Base-by-base conservation (phyloP, 768 basidiomycete genomes). In the Kwoniella dejecticola region DNA sequence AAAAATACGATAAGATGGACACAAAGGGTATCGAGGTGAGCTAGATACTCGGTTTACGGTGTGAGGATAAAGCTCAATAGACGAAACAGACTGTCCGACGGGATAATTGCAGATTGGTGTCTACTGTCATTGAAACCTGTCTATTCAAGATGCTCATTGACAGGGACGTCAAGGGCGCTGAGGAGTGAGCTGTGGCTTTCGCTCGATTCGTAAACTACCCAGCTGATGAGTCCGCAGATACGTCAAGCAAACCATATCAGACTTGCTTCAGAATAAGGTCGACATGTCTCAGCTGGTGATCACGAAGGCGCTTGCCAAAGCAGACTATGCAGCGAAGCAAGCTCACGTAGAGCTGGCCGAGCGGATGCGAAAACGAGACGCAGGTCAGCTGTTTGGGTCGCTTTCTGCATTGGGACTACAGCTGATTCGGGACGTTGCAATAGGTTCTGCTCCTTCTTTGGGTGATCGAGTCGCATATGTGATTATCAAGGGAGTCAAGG, bases 271-370 rank as follows among this genome's bases (percentile, higher is more conserved):
- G 76, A 98, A 98, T 80, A 95, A 89, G 80, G 83, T 99, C 48
- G 96, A 99, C 77, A 95, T 99, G 91, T 98, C 95, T 7, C 96
- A 98, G 75, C 84, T 99, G 21, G 96, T 99, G 75, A 99, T 99
- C 71, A 98, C 96, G 13, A 99, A 99, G 74, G 96, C 95, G 0
- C 83, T 98, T 17, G 83, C 95, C 0, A 99, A 98, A 81, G 82
- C 86, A 89, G 96, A 97, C 73, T 98, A 99, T 73, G 85, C 87
- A 50, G 92, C 85, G 4, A 98, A 95, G 77, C 96, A 98, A 79
- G 94, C 96, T 0, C 96, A 99, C 69, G 91, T 90, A 8, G 95
- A 98, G 74, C 83, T 99, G 2, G 96, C 92, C 0, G 91, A 90
- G 74, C 83, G 96, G 46, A 98, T 98, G 96, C 89, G 86, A 74